phyloP scores from a whole-genome alignment of 305 asterid species.

The Solanum aculeatissimum region DNA sequence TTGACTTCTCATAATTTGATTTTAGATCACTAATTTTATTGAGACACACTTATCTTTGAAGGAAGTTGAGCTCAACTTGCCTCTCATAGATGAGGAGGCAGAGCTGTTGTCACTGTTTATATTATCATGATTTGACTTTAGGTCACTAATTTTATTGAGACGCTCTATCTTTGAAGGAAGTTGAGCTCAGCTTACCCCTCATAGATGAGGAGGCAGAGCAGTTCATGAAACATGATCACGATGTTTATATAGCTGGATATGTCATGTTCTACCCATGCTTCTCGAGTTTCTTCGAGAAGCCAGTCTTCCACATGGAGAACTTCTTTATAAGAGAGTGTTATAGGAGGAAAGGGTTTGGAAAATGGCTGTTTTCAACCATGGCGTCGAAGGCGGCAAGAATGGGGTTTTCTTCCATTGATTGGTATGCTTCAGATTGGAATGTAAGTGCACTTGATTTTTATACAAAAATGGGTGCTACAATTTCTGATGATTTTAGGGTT shows the following conservation, averaged over 20 bases:
- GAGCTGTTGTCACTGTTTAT: too few species aligned
- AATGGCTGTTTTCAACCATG: neutral
- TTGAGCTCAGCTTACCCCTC: neutral
- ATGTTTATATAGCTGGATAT: neutral
- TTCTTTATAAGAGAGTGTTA: neutral
- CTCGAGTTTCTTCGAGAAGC: neutral
- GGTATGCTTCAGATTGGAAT: neutral
- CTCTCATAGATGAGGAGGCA: neutral
- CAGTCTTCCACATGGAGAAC: neutral
- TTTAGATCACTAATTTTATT: neutral
- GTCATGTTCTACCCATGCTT: conserved; percentile 1
- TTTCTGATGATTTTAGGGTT: neutral
- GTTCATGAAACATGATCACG: neutral
- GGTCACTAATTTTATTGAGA: neutral
- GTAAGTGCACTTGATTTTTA: neutral
- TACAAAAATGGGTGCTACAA: neutral
- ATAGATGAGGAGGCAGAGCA: neutral
- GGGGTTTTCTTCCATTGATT: neutral
- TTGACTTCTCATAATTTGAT: neutral
- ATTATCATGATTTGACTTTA: neutral
- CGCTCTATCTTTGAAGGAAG: neutral
- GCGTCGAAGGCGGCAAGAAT: neutral
- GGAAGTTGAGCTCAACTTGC: neutral
- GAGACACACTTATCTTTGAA: neutral
- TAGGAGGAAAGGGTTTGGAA: neutral